Evolutionary conservation across 805 yeast species (phyloP), one percentile per base, ranked within the genome.

Genomic region (Lipomyces chichibuensis): DNA sequence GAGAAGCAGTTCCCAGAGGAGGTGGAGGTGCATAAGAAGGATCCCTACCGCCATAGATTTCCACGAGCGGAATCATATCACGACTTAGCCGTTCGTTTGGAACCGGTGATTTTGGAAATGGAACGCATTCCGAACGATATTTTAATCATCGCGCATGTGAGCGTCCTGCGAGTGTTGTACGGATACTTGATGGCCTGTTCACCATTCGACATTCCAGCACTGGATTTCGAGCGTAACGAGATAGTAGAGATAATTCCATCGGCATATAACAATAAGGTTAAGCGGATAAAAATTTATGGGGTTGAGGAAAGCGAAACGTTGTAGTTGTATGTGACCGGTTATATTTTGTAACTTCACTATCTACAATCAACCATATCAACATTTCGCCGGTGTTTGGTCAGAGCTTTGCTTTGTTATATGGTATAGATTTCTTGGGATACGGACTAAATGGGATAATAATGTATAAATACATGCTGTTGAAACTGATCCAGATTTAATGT

Each of bases 51-150:
- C 78, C 94, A 89, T 76, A 83, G 99, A 67, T 95, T 85, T 76
- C 91, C 97, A 2, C 83, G 98, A 60, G 92, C 96, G 0, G 99
- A 95, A 79, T 90, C 96, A 60, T 95, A 92, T 76, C 99, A 95
- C 78, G 99, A 95, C 78, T 83, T 95, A 65, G 98, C 99, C 0
- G 89, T 95, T 49, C 87, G 97, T 73, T 85, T 95, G 80, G 99
- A 95, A 78, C 97, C 98, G 0, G 82, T 95, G 64, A 86, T 95
- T 68, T 83, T 95, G 76, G 98, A 95, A 77, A 88, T 95, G 87
- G 99, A 95, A 77, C 85, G 98, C 72, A 88, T 90, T 85, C 73
- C 78, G 23, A 85, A 91, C 62, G 97, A 92, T 76, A 84, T 95
- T 17, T 81, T 95, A 71, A 89, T 95, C 67, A 90, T 95, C 72